Base-by-base conservation (phyloP, 2,329 filamentous ascomycete species). In the Colletotrichum sp. region DNA sequence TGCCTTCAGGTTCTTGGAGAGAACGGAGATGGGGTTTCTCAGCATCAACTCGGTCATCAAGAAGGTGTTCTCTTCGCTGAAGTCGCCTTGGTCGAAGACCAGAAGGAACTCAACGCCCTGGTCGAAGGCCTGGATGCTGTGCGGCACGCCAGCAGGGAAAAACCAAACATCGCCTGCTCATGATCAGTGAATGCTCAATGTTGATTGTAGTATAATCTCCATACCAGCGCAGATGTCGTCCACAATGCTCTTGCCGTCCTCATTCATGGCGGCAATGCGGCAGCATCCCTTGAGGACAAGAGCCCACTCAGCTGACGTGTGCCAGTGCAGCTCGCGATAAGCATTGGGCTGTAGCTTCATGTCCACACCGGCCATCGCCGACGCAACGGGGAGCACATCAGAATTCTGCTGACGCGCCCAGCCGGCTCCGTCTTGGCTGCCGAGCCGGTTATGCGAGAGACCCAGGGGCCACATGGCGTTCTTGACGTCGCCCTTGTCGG, bases 271-370 rank as follows among this genome's bases (percentile, higher is more conserved):
- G 8, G 87, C 84, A 2, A 92, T 83, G 7, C 89, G 86, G 4
- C 89, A 89, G 55, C 86, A 87, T 1, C 90, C 90, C 73, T 90
- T 90, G 18, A 91, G 84, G 13, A 92, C 83, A 7, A 90, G 83
- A 1, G 88, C 85, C 89, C 89, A 91, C 78, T 91, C 85, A 64
- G 84, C 87, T 52, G 88, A 86, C 49, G 87, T 90, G 78, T 92
- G 90, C 90, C 90, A 94, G 78, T 94, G 92, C 26, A 93, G 83
- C 80, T 93, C 92, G 24, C 92, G 88, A 76, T 93, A 93, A 0
- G 89, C 90, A 30, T 89, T 83, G 0, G 89, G 87, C n/a, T 86
- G 87, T 2, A 92, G 85, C 55, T 89, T 87, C 90, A 92, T 92
- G 77, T 92, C 88, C 1, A 92, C 90, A 59, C 90, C 90, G 0